These are phyloP conservation scores for Takakia lepidozioides DNA, from an alignment of 225 moss, liverwort and hornwort genomes.

Conservation along the genomic window DNA sequence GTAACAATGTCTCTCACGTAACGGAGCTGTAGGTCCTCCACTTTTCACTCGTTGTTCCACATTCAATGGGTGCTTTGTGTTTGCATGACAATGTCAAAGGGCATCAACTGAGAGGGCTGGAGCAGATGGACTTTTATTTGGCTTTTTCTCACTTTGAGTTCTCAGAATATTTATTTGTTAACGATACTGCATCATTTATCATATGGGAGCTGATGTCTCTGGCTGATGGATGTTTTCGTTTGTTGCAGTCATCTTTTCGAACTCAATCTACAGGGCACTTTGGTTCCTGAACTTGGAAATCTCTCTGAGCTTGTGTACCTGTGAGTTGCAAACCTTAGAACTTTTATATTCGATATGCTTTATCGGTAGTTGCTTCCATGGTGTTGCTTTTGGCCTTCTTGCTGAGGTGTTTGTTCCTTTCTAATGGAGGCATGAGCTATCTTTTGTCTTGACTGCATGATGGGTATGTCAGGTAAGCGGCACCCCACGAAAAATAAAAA, in stretches of 20 bases:
- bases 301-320: slow-evolving; percentile 25
- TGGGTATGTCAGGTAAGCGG: no score
- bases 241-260: slow-evolving; percentile 46
- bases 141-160: neutral
- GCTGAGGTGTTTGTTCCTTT: neutral
- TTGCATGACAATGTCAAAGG: neutral
- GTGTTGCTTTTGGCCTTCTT: neutral
- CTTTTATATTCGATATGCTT: no score
- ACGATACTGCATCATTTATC: neutral
- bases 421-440: neutral
- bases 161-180: neutral
- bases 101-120: no score
- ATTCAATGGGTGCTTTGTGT: no score
- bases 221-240: neutral
- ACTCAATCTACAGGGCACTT: slow-evolving; percentile 32
- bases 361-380: no score
- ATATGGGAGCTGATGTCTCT: neutral
- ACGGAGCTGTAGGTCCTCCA: slow-evolving; percentile 48
- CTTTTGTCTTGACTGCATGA: neutral
- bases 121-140: no score
- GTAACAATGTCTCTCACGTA: slow-evolving; percentile 38
- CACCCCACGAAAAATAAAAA: no score
- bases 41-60: neutral
- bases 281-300: slow-evolving; percentile 66
- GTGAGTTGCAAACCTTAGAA: slow-evolving; percentile 25